Percentiles rank a stretch among this genome's conserved stretches.
Evolutionary conservation across 2,329 filamentous ascomycete genomes (phyloP).

Genomic region (Aureobasidium sp.): DNA sequence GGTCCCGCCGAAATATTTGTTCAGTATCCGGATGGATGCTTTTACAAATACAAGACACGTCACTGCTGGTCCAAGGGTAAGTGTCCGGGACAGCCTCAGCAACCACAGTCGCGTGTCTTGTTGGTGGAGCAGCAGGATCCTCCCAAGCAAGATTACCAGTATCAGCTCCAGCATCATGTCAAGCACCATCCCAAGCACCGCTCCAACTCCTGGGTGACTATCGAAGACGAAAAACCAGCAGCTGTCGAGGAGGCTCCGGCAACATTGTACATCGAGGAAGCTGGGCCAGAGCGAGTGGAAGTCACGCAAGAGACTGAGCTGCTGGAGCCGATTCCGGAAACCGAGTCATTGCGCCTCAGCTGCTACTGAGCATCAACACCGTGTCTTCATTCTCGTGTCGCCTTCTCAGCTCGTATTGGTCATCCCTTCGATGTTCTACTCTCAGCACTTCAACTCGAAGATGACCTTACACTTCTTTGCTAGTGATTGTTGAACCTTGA

Average conservation of each 20-base stretch:
- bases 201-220: neutral
- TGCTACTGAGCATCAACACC: neutral
- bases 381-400: neutral
- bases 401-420: neutral
- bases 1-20: neutral
- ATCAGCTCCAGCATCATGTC: neutral
- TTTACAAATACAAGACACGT: neutral
- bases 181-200: neutral
- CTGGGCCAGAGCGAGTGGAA: neutral
- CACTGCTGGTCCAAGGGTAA: neutral
- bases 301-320: neutral
- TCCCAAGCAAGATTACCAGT: neutral
- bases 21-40: neutral
- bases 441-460: neutral
- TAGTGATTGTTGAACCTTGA: no score
- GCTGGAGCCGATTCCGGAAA: neutral
- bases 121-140: neutral
- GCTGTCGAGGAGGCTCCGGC: neutral
- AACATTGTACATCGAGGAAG: neutral
- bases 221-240: neutral
- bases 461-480: neutral
- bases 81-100: neutral
- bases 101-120: neutral
- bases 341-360: neutral
- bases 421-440: neutral